Base-by-base conservation (phyloP, 148 eudicot species). In the Vaccinium macrocarpon region DNA sequence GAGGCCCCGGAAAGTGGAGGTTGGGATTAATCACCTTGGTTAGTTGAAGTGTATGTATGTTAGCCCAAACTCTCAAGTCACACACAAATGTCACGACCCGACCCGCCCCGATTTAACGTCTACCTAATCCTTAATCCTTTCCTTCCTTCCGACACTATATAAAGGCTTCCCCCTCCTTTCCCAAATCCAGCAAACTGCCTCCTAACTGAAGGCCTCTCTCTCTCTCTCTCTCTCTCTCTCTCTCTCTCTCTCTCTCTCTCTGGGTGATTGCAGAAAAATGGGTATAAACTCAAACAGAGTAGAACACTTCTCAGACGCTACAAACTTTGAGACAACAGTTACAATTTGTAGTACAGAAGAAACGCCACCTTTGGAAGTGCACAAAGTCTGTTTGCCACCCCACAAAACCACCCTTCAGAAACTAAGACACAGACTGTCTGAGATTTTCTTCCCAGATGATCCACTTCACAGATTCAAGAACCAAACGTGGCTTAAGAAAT, bases 391-490 rank as follows among this genome's bases (percentile, higher is more conserved):
- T 79, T 49, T 95, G 76, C 99, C 99, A 15, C 99, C 98, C 0
- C 88, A 89, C 64, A 85, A 50, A 71, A 92, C 89, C 81, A 93
- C 95, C 0, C 21, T 91, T 0, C 82, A 89, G 81, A 97, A 95
- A 84, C 90, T 97, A 4, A 86, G 88, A 25, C 87, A 87, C 66
- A 88, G 94, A 61, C 35, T 95, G 0, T 87, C 92, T 2, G 99
- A 97, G 51, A 91, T 97, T 0, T 95, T 97, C 79, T 97, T 97
- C 91, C 96, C 97, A 5, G 99, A 97, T 66, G 93, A 92, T 38
- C 99, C 98, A 72, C 89, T 97, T 29, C 92, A 93, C 78, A 89
- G 68, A 66, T 97, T 96, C 87, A 95, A 93, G 88, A 90, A 93
- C 86, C 95, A 94, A 88, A 89, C 92, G 1, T 81, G 84, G 84